phyloP scores from a whole-genome alignment of 2,329 filamentous ascomycete species.

The Parafenestella ontariensis region DNA sequence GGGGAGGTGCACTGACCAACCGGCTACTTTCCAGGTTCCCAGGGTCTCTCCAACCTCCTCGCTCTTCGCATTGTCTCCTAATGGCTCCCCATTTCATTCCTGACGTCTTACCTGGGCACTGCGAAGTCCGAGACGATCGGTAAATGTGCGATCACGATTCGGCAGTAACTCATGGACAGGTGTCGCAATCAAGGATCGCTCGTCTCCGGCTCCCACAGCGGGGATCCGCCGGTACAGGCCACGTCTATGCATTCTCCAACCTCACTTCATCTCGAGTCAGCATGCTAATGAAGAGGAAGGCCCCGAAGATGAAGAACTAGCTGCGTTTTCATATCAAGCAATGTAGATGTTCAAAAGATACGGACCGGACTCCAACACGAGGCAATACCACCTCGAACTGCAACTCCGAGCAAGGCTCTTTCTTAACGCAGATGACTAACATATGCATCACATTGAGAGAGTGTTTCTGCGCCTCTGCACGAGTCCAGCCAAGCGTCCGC shows the following conservation, averaged over 20 bases:
- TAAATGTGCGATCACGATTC: conserved; percentile 23
- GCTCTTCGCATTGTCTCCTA: not conserved
- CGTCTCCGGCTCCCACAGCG: conserved; percentile 24
- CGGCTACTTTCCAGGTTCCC: not conserved
- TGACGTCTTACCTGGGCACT: conserved; percentile 5
- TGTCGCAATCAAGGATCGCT: conserved; percentile 27
- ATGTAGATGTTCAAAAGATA: not conserved
- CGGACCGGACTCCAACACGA: conserved; percentile 2
- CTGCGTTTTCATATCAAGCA: conserved; percentile 5
- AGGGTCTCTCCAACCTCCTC: not conserved
- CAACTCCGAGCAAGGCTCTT: not conserved
- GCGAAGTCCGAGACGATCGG: conserved; percentile 28
- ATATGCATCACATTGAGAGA: not conserved
- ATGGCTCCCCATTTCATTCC: conserved; percentile 34
- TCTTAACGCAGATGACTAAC: conserved; percentile 3
- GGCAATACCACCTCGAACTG: not conserved
- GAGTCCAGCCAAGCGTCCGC: not conserved
- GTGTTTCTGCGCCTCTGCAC: not conserved
- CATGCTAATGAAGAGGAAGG: conserved; percentile 9
- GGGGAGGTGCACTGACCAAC: not conserved
- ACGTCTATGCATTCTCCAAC: conserved; percentile 28
- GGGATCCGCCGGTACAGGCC: conserved; percentile 12
- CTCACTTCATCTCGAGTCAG: conserved; percentile 26
- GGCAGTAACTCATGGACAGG: conserved; percentile 19
- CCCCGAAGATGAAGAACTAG: conserved; percentile 1